These are phyloP conservation scores for Curvularia lunata DNA, from an alignment of 2,329 filamentous ascomycete genomes.

Conservation along the genomic window DNA sequence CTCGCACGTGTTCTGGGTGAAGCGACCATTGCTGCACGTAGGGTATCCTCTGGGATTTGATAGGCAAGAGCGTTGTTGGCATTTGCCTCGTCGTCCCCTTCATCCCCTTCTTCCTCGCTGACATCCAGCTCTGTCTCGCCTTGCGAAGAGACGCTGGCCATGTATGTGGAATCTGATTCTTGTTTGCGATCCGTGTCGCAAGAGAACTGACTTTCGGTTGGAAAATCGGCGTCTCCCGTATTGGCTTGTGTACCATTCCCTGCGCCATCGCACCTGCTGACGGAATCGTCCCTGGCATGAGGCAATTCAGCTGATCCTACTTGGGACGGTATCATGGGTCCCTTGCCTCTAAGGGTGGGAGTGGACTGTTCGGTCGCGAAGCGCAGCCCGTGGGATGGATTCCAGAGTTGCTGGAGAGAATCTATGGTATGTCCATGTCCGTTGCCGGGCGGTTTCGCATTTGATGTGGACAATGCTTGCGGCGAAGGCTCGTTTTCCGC, in stretches of 20 bases:
- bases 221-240: not conserved
- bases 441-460: not conserved
- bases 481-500: not conserved
- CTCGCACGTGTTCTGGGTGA: slow-evolving; percentile 37
- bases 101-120: slow-evolving; percentile 8
- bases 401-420: slow-evolving; percentile 10
- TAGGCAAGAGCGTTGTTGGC: slow-evolving; percentile 35
- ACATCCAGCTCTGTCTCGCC: slow-evolving; percentile 6
- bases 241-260: not conserved
- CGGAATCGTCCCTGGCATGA: not conserved
- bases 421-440: not conserved
- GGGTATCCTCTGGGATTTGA: slow-evolving; percentile 40
- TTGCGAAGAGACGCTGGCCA: not conserved
- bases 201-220: not conserved
- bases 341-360: not conserved
- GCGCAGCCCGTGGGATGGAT: slow-evolving; percentile 13
- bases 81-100: slow-evolving; percentile 15
- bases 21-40: slow-evolving; percentile 40
- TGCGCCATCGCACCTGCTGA: not conserved
- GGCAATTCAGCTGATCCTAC: not conserved
- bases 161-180: not conserved
- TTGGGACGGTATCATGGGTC: not conserved
- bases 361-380: slow-evolving; percentile 17
- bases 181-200: not conserved
- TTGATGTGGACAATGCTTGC: slow-evolving; percentile 6